Base-by-base conservation (phyloP, 1,284 basidiomycete species). In the Sporisorium exsertum region DNA sequence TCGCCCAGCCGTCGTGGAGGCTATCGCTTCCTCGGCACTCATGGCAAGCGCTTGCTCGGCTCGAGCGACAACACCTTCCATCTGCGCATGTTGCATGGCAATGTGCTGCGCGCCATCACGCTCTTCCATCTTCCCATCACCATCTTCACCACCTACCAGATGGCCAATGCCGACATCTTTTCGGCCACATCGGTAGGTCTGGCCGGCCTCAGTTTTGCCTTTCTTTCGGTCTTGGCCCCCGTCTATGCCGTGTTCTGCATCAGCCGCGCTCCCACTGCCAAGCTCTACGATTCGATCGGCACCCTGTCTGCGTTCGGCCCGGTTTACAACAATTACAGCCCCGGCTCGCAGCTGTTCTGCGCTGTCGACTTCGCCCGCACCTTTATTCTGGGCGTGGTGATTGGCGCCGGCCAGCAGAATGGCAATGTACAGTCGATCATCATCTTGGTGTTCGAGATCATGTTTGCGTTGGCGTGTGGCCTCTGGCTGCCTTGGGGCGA, bases 121-220 rank as follows among this genome's bases (percentile, higher is more conserved):
- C 88, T 96, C 43, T 98, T 97, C 87, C 95, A 97, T 87, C 90
- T 97, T 22, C 95, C 95, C 12, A 89, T 98, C 77, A 96, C 94
- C 40, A 90, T 94, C 59, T 95, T 96, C 85, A 94, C 94, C 7
- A 91, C 90, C 69, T 97, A 93, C 85, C 92, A 95, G 81, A 91
- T 95, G 88, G 90, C 91, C 5, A 87, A 91, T 42, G 88, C 89
- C 26, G 86, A 86, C 33, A 79, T 87, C 3, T 85, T 88, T 6
- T 89, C 90, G 1, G 79, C 81, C 18, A 90, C 90, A 1, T 78
- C 89, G 5, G 89, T 91, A 63, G 90, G 89, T 12, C 89, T 95
- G 40, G 93, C 92, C 5, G 91, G 88, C 0, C 81, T 95, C 42
- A 91, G 92, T 0, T 93, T 97, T 80, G 88, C 90, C 20, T 86